Base-by-base conservation (phyloP, 2,329 filamentous ascomycete species). In the Ophiocordyceps camponoti-saundersi region DNA sequence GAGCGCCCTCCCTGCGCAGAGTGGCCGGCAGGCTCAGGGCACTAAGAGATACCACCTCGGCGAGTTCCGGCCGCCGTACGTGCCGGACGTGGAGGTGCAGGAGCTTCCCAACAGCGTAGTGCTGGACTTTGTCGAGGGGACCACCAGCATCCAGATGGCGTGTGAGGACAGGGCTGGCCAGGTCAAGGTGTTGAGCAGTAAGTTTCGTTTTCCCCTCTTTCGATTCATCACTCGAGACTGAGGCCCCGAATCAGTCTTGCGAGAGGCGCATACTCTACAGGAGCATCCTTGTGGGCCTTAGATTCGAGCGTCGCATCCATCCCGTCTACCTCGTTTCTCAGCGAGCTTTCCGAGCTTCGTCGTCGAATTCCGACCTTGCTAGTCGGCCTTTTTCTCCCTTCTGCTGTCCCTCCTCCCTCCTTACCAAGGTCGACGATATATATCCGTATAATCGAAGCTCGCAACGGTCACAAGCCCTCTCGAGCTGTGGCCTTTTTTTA, bases 51-150 rank as follows among this genome's bases (percentile, higher is more conserved):
- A 87, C 61, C 85, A 94, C 59, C 72, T 98, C 48, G 80, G 77
- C 53, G 87, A 95, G 50, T 93, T 96, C 68, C 76, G 77, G 53
- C 65, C 69, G 40, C 89, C 89, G 1, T 86, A 82, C 55, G 72
- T 85, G 16, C 92, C 92, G 0, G 90, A 96, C 61, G 81, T 93
- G 49, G 92, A 96, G 59, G 72, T 86, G 53, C 85, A 95, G 65
- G 92, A 98, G 66, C 71, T 98, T 46, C 88, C 90, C 2, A 86
- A 95, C 65, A 95, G 88, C 57, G 75, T 81, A 4, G 69, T 76
- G 8, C 62, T 80, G 43, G 74, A 80, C 53, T 73, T 82, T 50
- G 54, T 79, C 18, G 75, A 76, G 45, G 75, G 77, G 3, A 76
- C 73, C n/a, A 76, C 73, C 18, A 69, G 69, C 44, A 62, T 82